Evolutionary conservation across 495 filamentous ascomycete genomes (phyloP).

Genomic region (Aspergillus ostianus): DNA sequence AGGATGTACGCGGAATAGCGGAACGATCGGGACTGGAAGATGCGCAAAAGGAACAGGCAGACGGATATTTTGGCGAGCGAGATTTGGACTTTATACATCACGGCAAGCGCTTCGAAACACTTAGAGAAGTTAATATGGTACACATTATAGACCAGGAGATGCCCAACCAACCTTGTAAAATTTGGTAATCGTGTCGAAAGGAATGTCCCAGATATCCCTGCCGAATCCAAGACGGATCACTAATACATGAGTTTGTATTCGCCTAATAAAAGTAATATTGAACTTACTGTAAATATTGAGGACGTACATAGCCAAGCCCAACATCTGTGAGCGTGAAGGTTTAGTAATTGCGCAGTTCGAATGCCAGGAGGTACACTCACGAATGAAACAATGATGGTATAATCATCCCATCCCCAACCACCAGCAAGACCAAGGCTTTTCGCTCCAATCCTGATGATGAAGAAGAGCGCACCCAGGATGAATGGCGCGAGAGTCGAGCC

Average conservation of each 20-base stretch:
- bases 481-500: constrained; percentile 22
- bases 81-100: constrained; percentile 34
- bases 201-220: constrained; percentile 32
- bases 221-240: constrained; percentile 30
- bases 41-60: constrained; percentile 45
- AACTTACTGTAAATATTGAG: constrained; percentile 21
- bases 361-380: constrained; percentile 11
- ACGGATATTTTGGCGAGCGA: constrained; percentile 52
- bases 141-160: background rate
- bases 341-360: background rate
- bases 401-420: constrained; percentile 35
- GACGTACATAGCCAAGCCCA: constrained; percentile 21
- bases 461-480: constrained; percentile 27
- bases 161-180: constrained; percentile 23
- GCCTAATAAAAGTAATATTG: background rate
- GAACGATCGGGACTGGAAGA: constrained; percentile 36
- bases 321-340: constrained; percentile 3
- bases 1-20: constrained; percentile 31
- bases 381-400: constrained; percentile 28
- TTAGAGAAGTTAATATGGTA: background rate
- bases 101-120: constrained; percentile 27
- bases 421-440: constrained; percentile 29
- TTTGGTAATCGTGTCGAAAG: constrained; percentile 23
- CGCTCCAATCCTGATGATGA: constrained; percentile 23
- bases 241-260: constrained; percentile 9